Conservation (phyloP, 805 yeast species). For the Pichia heedii region DNA sequence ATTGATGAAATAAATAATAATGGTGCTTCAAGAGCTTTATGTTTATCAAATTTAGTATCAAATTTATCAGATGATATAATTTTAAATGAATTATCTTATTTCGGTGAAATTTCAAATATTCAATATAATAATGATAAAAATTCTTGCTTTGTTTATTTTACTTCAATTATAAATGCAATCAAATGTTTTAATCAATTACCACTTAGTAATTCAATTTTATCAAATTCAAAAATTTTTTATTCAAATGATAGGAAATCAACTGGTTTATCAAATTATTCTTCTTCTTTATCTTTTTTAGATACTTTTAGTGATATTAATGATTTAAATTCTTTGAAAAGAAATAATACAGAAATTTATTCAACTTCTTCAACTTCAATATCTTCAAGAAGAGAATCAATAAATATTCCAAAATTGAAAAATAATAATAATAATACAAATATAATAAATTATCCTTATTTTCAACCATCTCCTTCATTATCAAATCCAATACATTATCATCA, state of each 20-base stretch:
- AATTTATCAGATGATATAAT: conserved; percentile 13
- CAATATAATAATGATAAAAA: conserved; percentile 17
- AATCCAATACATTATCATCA: too few relatives aligned
- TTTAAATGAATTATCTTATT: conserved; percentile 26
- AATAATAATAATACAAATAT: not conserved
- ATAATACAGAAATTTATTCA: conserved; percentile 15
- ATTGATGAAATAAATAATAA: conserved; percentile 23
- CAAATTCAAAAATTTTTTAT: conserved; percentile 22
- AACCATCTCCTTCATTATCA: too few relatives aligned
- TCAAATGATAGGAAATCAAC: conserved; percentile 17
- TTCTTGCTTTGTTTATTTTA: conserved; percentile 31
- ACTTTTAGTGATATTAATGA: not conserved
- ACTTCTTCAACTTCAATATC: conserved; percentile 22
- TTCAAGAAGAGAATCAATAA: conserved; percentile 15
- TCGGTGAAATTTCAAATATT: conserved; percentile 35
- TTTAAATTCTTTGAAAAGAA: not conserved
- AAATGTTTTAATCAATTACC: conserved; percentile 33
- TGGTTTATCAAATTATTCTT: not conserved
- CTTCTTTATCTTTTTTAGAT: not conserved
- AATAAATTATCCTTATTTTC: too few relatives aligned
- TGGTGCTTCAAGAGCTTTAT: conserved; percentile 25
- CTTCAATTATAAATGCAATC: conserved; percentile 38
- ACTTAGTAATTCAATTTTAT: conserved; percentile 17
- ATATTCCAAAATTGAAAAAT: not conserved
- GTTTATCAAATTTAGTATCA: conserved; percentile 18